These are phyloP conservation scores for Pyronema omphalodes DNA, from an alignment of 495 filamentous ascomycete genomes.

Conservation along the genomic window DNA sequence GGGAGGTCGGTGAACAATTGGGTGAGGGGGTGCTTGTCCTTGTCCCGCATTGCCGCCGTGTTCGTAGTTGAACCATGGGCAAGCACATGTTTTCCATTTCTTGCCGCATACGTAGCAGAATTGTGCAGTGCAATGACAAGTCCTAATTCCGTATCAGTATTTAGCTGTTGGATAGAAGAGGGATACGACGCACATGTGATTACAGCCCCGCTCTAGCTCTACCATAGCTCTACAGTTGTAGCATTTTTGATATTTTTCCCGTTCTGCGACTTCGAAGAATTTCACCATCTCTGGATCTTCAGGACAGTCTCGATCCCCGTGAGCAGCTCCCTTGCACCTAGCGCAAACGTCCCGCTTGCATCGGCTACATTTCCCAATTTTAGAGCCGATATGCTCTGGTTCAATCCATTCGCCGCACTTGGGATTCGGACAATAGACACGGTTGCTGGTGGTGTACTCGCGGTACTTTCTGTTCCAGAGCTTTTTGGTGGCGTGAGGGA, in stretches of 20 bases:
- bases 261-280: constrained; percentile 46
- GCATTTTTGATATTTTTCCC: constrained; percentile 61
- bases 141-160: neutral
- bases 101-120: constrained; percentile 67
- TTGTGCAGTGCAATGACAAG: constrained; percentile 49
- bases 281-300: constrained; percentile 47
- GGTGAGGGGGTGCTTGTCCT: neutral
- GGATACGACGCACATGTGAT: constrained; percentile 50
- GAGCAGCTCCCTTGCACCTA: constrained; percentile 54
- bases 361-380: constrained; percentile 40
- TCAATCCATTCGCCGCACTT: constrained; percentile 61
- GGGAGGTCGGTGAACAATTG: neutral
- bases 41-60: constrained; percentile 29
- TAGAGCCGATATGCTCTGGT: constrained; percentile 42
- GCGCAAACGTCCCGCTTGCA: constrained; percentile 61
- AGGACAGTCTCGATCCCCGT: constrained; percentile 47
- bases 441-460: constrained; percentile 54
- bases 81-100: constrained; percentile 68
- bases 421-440: constrained; percentile 51
- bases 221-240: constrained; percentile 55
- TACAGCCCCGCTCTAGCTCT: constrained; percentile 65
- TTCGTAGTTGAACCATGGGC: constrained; percentile 59
- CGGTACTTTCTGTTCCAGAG: constrained; percentile 59
- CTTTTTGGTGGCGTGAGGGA: constrained; percentile 52
- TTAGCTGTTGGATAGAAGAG: neutral